phyloP scores from a whole-genome alignment of 2,329 filamentous ascomycete genomes.

The Pseudopithomyces maydicus region DNA sequence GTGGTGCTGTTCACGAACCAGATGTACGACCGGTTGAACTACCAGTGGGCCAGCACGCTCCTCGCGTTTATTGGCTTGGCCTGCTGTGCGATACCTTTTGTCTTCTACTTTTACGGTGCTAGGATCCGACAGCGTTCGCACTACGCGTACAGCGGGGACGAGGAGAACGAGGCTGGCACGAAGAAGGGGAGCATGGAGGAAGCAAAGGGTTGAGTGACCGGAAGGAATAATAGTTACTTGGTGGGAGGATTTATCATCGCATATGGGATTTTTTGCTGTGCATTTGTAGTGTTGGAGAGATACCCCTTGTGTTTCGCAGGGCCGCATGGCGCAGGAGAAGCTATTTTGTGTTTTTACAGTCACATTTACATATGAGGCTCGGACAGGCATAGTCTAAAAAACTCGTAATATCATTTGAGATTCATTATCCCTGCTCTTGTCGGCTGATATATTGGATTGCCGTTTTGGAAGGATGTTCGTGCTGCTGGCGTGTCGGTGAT shows the following conservation, averaged over 20 bases:
- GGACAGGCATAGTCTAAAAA: too few relatives aligned
- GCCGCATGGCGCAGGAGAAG: not conserved
- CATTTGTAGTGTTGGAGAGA: not conserved
- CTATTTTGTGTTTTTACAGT: too few relatives aligned
- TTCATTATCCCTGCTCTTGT: too few relatives aligned
- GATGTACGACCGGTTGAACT: constrained; percentile 69
- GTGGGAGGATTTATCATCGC: not conserved
- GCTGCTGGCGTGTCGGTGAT: not conserved
- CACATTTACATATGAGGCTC: too few relatives aligned
- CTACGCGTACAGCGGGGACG: constrained; percentile 70
- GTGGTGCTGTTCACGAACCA: constrained; percentile 81
- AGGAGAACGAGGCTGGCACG: constrained; percentile 47
- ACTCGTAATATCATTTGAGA: too few relatives aligned
- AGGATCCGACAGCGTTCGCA: constrained; percentile 70
- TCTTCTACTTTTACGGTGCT: constrained; percentile 80
- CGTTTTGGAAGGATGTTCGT: too few relatives aligned
- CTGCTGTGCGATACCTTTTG: constrained; percentile 81
- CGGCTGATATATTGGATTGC: too few relatives aligned
- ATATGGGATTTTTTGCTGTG: not conserved
- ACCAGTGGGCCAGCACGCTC: constrained; percentile 77
- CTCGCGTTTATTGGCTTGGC: constrained; percentile 75
- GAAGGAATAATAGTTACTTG: not conserved
- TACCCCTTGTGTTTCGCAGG: not conserved
- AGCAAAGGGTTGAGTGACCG: not conserved
- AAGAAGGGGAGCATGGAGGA: constrained; percentile 23